These are phyloP conservation scores for Canavalia ensiformis DNA, from an alignment of 306 rosid species.

Conservation along the genomic window DNA sequence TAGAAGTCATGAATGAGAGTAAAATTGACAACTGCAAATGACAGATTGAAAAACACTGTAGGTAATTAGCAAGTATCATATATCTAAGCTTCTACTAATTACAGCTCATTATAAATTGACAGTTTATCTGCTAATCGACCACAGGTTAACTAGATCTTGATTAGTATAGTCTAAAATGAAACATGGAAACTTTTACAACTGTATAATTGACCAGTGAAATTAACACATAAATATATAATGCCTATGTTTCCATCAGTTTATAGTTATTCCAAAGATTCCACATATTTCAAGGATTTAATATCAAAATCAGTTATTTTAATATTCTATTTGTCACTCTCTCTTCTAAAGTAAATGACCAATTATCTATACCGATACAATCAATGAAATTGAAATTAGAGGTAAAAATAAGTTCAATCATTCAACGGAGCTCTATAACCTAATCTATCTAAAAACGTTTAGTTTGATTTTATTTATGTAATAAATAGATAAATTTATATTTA, in stretches of 20 bases:
- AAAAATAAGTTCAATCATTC: too few species aligned
- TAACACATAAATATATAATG: conserved; percentile 38
- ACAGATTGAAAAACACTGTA: conserved; percentile 31
- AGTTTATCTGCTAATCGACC: conserved; percentile 24
- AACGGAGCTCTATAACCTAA: too few species aligned
- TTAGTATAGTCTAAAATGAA: conserved; percentile 18
- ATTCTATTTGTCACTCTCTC: conserved; percentile 23
- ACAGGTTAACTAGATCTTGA: neutral
- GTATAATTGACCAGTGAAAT: conserved; percentile 44
- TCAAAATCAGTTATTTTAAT: conserved; percentile 33
- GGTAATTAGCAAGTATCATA: conserved; percentile 31
- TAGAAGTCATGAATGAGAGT: neutral
- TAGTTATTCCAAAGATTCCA: conserved; percentile 41
- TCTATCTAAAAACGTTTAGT: too few species aligned
- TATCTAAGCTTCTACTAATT: conserved; percentile 29
- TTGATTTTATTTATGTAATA: too few species aligned
- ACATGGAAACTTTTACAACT: conserved; percentile 25
- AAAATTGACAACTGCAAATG: conserved; percentile 27
- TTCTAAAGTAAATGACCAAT: neutral
- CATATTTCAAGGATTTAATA: conserved; percentile 28
- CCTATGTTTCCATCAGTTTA: conserved; percentile 14
- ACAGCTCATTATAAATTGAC: conserved; percentile 46
- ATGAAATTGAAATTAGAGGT: neutral
- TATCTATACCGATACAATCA: conserved; percentile 10
- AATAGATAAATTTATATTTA: too few species aligned